Percentiles rank a stretch among this genome's conserved stretches.
Evolutionary conservation across 306 rosid species (phyloP).

Genomic region (Calophaca sinica): DNA sequence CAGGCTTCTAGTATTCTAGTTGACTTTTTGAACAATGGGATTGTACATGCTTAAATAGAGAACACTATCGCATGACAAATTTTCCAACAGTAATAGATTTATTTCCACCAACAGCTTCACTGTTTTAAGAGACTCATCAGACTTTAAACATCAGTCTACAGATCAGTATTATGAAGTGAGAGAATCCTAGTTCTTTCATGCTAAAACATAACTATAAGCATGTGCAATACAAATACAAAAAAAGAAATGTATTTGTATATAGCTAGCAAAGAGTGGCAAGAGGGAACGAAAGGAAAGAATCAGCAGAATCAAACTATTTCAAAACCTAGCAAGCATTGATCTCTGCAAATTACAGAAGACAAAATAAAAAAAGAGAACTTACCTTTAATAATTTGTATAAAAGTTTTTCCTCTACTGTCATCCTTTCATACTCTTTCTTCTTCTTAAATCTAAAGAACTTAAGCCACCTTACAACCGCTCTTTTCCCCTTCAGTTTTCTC

Average conservation of each 20-base stretch:
- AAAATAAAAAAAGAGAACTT: constrained; percentile 12
- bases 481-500: constrained; percentile 79
- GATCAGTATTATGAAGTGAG: not conserved
- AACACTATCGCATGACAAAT: constrained; percentile 15
- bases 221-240: constrained; percentile 5
- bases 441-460: constrained; percentile 87
- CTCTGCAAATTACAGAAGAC: too few relatives aligned
- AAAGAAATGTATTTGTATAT: not conserved
- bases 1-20: not conserved
- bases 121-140: not conserved
- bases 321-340: too few relatives aligned
- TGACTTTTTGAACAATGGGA: not conserved
- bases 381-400: constrained; percentile 76
- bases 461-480: constrained; percentile 92
- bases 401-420: constrained; percentile 84
- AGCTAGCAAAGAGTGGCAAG: too few relatives aligned
- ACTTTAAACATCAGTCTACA: not conserved
- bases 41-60: not conserved
- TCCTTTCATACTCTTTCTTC: constrained; percentile 79
- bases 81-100: constrained; percentile 4
- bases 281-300: not conserved
- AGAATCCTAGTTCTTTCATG: constrained; percentile 13
- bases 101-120: not conserved
- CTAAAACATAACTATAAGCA: constrained; percentile 32
- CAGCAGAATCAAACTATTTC: too few relatives aligned